phyloP scores from a whole-genome alignment of 1,139 yeast species.

The Arxiozyma telluris region DNA sequence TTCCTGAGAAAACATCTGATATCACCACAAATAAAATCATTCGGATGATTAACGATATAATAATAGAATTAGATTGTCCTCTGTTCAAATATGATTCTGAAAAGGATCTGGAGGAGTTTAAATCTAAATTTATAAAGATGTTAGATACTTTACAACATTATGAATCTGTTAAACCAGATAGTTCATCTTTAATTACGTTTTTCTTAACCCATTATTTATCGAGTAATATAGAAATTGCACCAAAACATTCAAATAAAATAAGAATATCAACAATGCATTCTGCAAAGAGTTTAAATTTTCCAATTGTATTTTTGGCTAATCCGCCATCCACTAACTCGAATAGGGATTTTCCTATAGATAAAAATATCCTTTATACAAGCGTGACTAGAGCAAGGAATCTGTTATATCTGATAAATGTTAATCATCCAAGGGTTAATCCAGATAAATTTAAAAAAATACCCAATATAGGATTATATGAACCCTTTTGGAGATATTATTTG shows the following conservation, averaged over 20 bases:
- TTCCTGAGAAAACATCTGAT: neutral
- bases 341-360: constrained; percentile 13
- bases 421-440: constrained; percentile 11
- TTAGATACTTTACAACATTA: constrained; percentile 26
- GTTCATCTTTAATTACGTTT: constrained; percentile 27
- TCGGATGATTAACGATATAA: neutral
- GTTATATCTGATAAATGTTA: constrained; percentile 36
- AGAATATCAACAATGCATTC: constrained; percentile 60
- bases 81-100: constrained; percentile 3
- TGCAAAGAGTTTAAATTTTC: constrained; percentile 65
- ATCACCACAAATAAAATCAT: neutral
- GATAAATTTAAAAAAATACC: neutral
- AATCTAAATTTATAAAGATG: constrained; percentile 26
- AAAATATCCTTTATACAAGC: constrained; percentile 50
- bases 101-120: constrained; percentile 11
- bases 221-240: neutral
- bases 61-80: constrained; percentile 10
- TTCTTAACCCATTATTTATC: neutral
- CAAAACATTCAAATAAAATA: constrained; percentile 25
- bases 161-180: constrained; percentile 16
- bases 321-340: constrained; percentile 20
- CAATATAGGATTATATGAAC: constrained; percentile 7
- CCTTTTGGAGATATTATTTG: constrained; percentile 25
- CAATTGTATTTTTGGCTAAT: constrained; percentile 52
- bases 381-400: constrained; percentile 53